phyloP scores from a whole-genome alignment of 2,329 filamentous ascomycete genomes.

The Aureobasidium sp. region DNA sequence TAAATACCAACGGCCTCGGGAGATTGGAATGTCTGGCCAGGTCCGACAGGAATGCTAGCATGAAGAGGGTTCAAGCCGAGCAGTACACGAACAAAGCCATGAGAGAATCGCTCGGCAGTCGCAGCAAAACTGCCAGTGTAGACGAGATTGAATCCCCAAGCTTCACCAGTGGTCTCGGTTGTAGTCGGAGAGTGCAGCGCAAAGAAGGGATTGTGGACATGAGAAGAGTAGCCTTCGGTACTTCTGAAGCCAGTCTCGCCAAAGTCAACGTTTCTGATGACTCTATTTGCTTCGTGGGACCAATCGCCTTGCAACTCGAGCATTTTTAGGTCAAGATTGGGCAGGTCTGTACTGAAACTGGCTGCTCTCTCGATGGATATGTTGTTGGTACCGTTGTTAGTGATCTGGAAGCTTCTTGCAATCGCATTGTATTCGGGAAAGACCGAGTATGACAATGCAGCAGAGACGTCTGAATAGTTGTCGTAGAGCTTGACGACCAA shows the following conservation, averaged over 20 bases:
- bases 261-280: slow-evolving; percentile 50
- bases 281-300: slow-evolving; percentile 51
- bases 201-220: slow-evolving; percentile 59
- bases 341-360: slow-evolving; percentile 56
- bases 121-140: slow-evolving; percentile 58
- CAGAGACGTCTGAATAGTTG: slow-evolving; percentile 50
- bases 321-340: slow-evolving; percentile 55
- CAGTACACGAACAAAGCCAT: slow-evolving; percentile 54
- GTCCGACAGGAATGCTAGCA: slow-evolving; percentile 50
- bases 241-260: slow-evolving; percentile 54
- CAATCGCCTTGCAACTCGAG: slow-evolving; percentile 58
- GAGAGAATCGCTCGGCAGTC: slow-evolving; percentile 56
- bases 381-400: slow-evolving; percentile 48
- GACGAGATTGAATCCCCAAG: slow-evolving; percentile 58
- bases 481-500: slow-evolving; percentile 53
- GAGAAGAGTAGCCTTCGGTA: slow-evolving; percentile 55
- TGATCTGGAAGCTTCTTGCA: slow-evolving; percentile 54
- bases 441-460: slow-evolving; percentile 56
- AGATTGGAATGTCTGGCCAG: slow-evolving; percentile 52
- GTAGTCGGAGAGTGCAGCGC: slow-evolving; percentile 49
- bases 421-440: slow-evolving; percentile 57
- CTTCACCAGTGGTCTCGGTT: slow-evolving; percentile 55
- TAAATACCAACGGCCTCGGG: slow-evolving; percentile 59
- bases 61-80: slow-evolving; percentile 56
- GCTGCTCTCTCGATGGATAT: slow-evolving; percentile 52